Conservation (phyloP, 805 yeast genomes). For the Debaryomyces prosopidis region DNA sequence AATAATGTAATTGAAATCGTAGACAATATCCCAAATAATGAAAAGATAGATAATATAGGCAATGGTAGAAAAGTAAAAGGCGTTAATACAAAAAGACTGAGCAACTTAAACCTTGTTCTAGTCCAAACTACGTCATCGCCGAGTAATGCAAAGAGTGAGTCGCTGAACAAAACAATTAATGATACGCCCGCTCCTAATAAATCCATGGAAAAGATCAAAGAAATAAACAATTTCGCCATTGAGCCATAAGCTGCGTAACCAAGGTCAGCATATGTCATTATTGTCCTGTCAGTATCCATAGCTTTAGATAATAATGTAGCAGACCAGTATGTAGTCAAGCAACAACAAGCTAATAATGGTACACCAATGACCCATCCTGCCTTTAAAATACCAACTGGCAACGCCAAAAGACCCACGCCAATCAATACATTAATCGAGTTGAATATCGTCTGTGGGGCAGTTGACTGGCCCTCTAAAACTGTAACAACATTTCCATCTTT, state of each 20-base stretch:
- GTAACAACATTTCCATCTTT: conserved; percentile 69
- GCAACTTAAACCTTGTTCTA: conserved; percentile 54
- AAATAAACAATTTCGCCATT: conserved; percentile 69
- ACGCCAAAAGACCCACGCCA: conserved; percentile 67
- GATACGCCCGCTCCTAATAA: conserved; percentile 81
- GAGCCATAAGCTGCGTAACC: conserved; percentile 86
- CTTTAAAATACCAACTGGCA: conserved; percentile 63
- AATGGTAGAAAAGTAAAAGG: conserved; percentile 84
- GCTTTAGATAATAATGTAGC: conserved; percentile 74
- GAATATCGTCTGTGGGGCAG: conserved; percentile 75
- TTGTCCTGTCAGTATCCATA: conserved; percentile 75
- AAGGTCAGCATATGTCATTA: conserved; percentile 85
- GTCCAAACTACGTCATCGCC: conserved; percentile 42
- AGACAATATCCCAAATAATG: conserved; percentile 69
- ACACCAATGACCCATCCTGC: conserved; percentile 71
- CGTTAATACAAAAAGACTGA: conserved; percentile 69
- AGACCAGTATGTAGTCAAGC: conserved; percentile 70
- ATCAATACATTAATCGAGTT: conserved; percentile 70
- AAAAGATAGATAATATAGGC: conserved; percentile 65
- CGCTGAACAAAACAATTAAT: conserved; percentile 78
- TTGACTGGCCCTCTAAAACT: conserved; percentile 77
- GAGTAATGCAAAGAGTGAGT: conserved; percentile 70
- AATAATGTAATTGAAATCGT: conserved; percentile 64
- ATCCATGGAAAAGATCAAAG: conserved; percentile 73
- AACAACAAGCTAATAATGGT: conserved; percentile 58